Evolutionary conservation across 371 early-diverging fungal genomes (phyloP).

Genomic region (Mortierella sp.): DNA sequence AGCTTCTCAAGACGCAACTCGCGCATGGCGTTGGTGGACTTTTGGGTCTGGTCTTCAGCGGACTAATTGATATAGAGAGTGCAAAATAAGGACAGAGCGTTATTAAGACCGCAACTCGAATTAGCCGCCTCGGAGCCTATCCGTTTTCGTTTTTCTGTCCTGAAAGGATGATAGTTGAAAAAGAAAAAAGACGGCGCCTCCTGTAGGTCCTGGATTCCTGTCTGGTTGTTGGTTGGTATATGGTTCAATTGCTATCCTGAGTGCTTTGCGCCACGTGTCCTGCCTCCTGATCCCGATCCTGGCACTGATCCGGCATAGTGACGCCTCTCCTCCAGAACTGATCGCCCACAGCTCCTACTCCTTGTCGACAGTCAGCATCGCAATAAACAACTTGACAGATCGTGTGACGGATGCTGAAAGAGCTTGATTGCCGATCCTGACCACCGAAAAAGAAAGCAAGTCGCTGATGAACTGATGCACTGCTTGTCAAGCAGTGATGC

Average conservation of each 20-base stretch:
- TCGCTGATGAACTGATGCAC: background rate
- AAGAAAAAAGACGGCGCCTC: conserved; percentile 2
- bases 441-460: background rate
- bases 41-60: conserved; percentile 71
- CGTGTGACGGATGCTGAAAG: background rate
- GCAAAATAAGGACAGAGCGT: conserved; percentile 38
- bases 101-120: conserved; percentile 55
- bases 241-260: background rate
- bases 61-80: conserved; percentile 64
- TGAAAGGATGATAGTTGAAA: background rate
- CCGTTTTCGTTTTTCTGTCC: background rate
- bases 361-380: background rate
- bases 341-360: background rate
- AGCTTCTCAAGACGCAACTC: conserved; percentile 99
- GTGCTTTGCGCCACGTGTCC: too few relatives aligned
- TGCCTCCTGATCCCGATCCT: conserved; percentile 5
- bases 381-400: background rate
- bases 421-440: background rate
- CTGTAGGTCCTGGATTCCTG: background rate
- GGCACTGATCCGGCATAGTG: background rate
- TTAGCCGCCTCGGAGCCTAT: conserved; percentile 49
- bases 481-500: background rate
- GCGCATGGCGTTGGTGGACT: conserved; percentile 94
- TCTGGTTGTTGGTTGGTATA: background rate
- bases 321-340: background rate